These are phyloP conservation scores for Debaryomyces hansenii DNA, from an alignment of 805 yeast genomes.

Conservation along the genomic window DNA sequence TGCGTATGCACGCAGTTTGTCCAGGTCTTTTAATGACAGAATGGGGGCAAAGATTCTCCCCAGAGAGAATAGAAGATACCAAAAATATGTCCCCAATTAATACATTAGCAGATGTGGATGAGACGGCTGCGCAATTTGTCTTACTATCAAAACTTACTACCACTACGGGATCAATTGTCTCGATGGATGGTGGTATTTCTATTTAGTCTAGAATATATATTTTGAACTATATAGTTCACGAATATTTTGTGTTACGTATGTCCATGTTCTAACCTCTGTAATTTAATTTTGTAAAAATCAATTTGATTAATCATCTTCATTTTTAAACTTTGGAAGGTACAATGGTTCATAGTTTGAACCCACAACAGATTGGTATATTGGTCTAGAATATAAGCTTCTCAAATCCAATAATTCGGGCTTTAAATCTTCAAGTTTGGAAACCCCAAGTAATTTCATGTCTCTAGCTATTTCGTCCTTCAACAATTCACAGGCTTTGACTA, in stretches of 20 bases:
- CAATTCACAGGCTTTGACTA: slow-evolving; percentile 56
- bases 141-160: slow-evolving; percentile 18
- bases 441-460: slow-evolving; percentile 83
- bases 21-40: slow-evolving; percentile 23
- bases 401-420: slow-evolving; percentile 29
- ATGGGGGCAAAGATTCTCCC: slow-evolving; percentile 24
- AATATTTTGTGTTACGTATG: too few species aligned
- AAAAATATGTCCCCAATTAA: slow-evolving; percentile 16
- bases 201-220: background rate
- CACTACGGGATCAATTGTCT: slow-evolving; percentile 24
- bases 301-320: background rate
- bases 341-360: slow-evolving; percentile 12
- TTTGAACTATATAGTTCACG: too few species aligned
- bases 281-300: too few species aligned
- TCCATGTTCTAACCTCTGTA: too few species aligned
- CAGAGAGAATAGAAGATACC: slow-evolving; percentile 11
- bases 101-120: slow-evolving; percentile 7
- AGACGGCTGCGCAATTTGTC: slow-evolving; percentile 20
- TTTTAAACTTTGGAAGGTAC: slow-evolving; percentile 12
- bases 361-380: slow-evolving; percentile 24
- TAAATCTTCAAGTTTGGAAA: slow-evolving; percentile 53
- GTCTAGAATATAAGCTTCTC: slow-evolving; percentile 17
- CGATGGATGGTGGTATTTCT: slow-evolving; percentile 22
- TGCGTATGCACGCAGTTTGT: slow-evolving; percentile 6
- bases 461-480: slow-evolving; percentile 70